phyloP scores from a whole-genome alignment of 495 filamentous ascomycete species.

The Glarea lozoyensis region DNA sequence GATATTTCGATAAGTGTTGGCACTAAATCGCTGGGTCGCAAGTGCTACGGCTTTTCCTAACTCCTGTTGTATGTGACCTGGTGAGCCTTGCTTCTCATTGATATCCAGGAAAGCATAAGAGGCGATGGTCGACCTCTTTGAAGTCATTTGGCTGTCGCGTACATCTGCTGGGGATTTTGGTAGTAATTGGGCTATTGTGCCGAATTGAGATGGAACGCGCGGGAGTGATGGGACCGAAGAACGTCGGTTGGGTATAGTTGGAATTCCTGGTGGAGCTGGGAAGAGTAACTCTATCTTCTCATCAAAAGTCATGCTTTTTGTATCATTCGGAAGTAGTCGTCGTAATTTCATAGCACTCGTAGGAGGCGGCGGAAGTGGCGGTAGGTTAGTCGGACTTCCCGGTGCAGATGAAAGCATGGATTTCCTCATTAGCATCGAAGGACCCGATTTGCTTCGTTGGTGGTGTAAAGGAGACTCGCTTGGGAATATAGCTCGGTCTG shows the following conservation, averaged over 20 bases:
- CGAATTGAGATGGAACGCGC: constrained; percentile 1
- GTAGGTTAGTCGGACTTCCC: constrained; percentile 39
- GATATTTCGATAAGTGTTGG: constrained; percentile 22
- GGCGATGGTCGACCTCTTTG: constrained; percentile 16
- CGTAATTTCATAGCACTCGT: constrained; percentile 24
- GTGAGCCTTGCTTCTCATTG: constrained; percentile 1
- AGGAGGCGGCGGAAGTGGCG: constrained; percentile 29
- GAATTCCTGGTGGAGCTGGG: constrained; percentile 26
- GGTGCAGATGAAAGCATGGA: constrained; percentile 32
- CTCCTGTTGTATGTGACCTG: constrained; percentile 5
- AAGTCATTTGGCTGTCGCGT: constrained; percentile 7
- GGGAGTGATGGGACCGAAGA: constrained; percentile 23
- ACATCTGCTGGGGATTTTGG: constrained; percentile 9
- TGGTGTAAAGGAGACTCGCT: constrained; percentile 32
- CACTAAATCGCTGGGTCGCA: constrained; percentile 14
- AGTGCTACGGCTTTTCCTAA: neutral
- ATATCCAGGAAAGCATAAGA: constrained; percentile 9
- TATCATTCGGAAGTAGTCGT: constrained; percentile 31
- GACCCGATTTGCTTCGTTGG: constrained; percentile 34
- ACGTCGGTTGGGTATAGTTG: constrained; percentile 22
- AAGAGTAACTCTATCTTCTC: constrained; percentile 43
- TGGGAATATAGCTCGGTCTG: constrained; percentile 30
- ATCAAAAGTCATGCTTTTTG: constrained; percentile 43
- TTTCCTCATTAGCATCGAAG: constrained; percentile 31
- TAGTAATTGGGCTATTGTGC: too few relatives aligned